phyloP scores from a whole-genome alignment of 1,284 basidiomycete genomes.

The Ganoderma boninense region DNA sequence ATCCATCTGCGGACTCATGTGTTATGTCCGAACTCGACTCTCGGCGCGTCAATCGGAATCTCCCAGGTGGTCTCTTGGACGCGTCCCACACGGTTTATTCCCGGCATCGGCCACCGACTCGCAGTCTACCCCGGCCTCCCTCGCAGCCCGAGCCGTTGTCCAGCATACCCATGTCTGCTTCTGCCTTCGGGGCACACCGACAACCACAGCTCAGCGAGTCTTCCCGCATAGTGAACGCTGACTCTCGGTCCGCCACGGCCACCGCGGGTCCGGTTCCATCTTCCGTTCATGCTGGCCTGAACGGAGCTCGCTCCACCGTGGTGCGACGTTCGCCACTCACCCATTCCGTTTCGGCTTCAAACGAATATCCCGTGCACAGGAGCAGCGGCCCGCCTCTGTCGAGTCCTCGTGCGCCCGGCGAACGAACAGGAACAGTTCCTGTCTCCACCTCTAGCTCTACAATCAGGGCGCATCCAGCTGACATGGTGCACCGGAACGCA shows the following conservation, averaged over 20 bases:
- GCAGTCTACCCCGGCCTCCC: slow-evolving; percentile 31
- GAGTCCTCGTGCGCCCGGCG: background rate
- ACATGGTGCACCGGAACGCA: slow-evolving; percentile 15
- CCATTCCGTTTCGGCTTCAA: background rate
- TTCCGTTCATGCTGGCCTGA: background rate
- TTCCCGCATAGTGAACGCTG: background rate
- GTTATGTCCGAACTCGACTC: background rate
- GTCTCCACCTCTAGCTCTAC: background rate
- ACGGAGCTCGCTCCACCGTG: background rate
- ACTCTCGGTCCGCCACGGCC: too few species aligned
- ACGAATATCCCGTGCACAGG: background rate
- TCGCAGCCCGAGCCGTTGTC: slow-evolving; percentile 7
- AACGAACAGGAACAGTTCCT: background rate
- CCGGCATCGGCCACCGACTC: background rate
- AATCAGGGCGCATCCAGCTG: slow-evolving; percentile 13
- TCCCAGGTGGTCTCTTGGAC: background rate
- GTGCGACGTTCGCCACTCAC: background rate
- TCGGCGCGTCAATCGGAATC: background rate
- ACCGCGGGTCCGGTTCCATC: background rate
- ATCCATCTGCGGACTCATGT: background rate
- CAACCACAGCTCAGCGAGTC: slow-evolving; percentile 10
- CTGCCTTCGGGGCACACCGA: slow-evolving; percentile 25
- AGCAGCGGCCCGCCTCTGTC: background rate
- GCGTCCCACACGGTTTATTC: background rate
- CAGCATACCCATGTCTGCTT: slow-evolving; percentile 21